Evolutionary conservation across 1,284 basidiomycete genomes (phyloP).

Genomic region (Puccinia sorghi): DNA sequence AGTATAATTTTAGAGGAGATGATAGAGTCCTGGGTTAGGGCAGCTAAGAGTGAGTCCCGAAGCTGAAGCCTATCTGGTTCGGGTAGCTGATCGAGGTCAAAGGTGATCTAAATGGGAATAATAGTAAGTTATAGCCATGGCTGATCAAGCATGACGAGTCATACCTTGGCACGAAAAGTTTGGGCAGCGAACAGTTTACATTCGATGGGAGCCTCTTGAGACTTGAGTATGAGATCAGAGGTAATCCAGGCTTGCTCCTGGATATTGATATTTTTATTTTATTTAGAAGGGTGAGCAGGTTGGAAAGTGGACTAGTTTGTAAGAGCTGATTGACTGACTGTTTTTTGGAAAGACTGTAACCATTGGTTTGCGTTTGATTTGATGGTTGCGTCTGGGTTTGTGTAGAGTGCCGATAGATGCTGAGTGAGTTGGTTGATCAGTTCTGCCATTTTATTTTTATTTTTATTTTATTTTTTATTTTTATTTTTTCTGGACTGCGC

Average conservation of each 20-base stretch:
- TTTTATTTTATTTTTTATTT: too few species aligned
- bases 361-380: slow-evolving; percentile 83
- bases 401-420: slow-evolving; percentile 63
- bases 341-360: slow-evolving; percentile 95
- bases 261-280: not conserved
- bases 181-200: slow-evolving; percentile 94
- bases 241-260: slow-evolving; percentile 94
- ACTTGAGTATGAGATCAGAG: slow-evolving; percentile 83
- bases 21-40: slow-evolving; percentile 67
- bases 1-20: slow-evolving; percentile 79
- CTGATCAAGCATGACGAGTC: too few species aligned
- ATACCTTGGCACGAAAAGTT: slow-evolving; percentile 90
- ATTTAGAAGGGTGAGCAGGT: slow-evolving; percentile 59
- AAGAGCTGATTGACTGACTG: slow-evolving; percentile 68
- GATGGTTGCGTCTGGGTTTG: slow-evolving; percentile 73
- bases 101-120: slow-evolving; percentile 73
- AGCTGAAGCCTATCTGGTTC: slow-evolving; percentile 71
- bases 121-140: too few species aligned
- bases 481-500: too few species aligned
- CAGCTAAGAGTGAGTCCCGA: slow-evolving; percentile 80
- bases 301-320: slow-evolving; percentile 52
- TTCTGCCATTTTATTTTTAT: slow-evolving; percentile 16
- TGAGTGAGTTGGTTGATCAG: slow-evolving; percentile 52
- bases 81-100: slow-evolving; percentile 88
- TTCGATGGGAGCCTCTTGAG: slow-evolving; percentile 73